Percentiles rank a stretch among this genome's conserved stretches.
Conservation (phyloP, 768 basidiomycete genomes). For the Pluteus cervinus region DNA sequence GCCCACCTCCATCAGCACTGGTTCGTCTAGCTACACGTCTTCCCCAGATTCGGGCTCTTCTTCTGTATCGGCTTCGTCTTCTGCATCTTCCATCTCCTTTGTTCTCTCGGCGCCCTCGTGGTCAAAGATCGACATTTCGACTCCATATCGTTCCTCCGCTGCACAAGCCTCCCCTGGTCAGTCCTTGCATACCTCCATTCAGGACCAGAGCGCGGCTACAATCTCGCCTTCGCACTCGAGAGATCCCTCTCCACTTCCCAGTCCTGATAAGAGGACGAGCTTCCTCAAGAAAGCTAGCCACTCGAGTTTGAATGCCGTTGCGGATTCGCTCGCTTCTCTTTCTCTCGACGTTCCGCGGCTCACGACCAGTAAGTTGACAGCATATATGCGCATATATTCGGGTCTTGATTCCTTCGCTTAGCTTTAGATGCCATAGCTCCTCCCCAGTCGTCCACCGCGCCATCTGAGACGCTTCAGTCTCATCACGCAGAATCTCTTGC, state of each 20-base stretch:
- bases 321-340: too few species aligned
- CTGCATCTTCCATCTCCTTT: constrained; percentile 1
- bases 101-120: too few species aligned
- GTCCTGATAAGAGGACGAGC: constrained; percentile 1
- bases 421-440: background rate
- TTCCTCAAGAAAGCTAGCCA: too few species aligned
- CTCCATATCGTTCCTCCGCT: background rate
- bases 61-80: constrained; percentile 1
- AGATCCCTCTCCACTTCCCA: constrained; percentile 3
- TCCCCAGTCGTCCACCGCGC: background rate
- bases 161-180: constrained; percentile 5
- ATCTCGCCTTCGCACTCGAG: background rate
- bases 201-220: constrained; percentile 5
- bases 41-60: constrained; percentile 1
- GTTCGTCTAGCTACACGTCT: too few species aligned
- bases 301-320: too few species aligned
- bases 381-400: too few species aligned
- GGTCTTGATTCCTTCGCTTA: background rate
- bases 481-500: background rate
- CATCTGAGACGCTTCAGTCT: background rate
- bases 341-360: too few species aligned
- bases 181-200: constrained; percentile 4
- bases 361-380: too few species aligned
- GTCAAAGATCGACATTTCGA: too few species aligned
- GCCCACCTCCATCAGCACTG: background rate